Evolutionary conservation across 371 early-diverging fungal genomes (phyloP).

Genomic region (Haplosporangium sp.): DNA sequence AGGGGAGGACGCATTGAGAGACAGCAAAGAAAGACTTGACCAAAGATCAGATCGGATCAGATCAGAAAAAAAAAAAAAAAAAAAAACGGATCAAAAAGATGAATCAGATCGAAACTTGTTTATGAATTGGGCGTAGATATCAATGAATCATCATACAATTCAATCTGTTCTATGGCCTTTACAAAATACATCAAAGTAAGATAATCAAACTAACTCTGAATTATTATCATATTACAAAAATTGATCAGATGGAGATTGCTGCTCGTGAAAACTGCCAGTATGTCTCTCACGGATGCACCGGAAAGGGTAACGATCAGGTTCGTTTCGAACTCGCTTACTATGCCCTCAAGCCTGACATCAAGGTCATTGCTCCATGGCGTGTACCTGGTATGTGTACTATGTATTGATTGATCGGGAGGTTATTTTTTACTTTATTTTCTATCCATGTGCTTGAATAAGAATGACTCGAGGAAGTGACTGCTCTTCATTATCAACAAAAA

Average conservation of each 20-base stretch:
- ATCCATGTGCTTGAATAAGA: neutral
- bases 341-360: constrained; percentile 91
- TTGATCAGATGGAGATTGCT: constrained; percentile 89
- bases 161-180: neutral
- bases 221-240: neutral
- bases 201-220: too few species aligned
- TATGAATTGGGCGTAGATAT: too few species aligned
- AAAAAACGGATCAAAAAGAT: too few species aligned
- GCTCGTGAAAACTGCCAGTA: constrained; percentile 89
- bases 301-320: constrained; percentile 99
- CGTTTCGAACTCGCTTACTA: constrained; percentile 98
- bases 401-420: too few species aligned
- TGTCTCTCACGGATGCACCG: constrained; percentile 98
- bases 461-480: constrained; percentile 21
- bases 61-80: neutral
- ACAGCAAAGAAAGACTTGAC: too few species aligned
- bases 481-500: neutral
- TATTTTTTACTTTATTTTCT: too few species aligned
- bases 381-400: constrained; percentile 74
- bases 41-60: neutral
- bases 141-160: too few species aligned
- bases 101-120: too few species aligned
- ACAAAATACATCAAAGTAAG: too few species aligned
- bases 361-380: constrained; percentile 97
- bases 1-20: too few species aligned